Evolutionary conservation across 1,284 basidiomycete species (phyloP).

Genomic region (Ceratobasidium sp.): DNA sequence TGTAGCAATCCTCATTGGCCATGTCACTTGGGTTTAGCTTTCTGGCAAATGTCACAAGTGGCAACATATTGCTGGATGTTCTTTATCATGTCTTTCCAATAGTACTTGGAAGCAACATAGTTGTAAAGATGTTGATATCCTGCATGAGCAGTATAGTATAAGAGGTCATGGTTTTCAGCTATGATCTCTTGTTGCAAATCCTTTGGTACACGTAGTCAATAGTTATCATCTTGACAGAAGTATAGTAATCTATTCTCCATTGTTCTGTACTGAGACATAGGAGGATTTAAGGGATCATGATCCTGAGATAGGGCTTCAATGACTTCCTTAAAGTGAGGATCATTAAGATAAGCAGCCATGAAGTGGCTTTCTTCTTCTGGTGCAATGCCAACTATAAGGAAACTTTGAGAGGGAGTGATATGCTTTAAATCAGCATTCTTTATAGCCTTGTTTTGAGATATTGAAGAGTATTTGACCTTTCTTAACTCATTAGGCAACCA

Average conservation of each 20-base stretch:
- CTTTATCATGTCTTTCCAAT: constrained; percentile 51
- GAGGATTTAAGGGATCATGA: constrained; percentile 1
- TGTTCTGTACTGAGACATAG: constrained; percentile 42
- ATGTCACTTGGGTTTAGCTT: constrained; percentile 50
- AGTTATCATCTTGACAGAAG: constrained; percentile 46
- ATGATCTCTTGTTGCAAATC: constrained; percentile 44
- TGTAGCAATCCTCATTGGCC: constrained; percentile 50
- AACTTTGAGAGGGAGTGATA: no score
- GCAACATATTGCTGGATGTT: constrained; percentile 47
- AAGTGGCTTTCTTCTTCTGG: not conserved
- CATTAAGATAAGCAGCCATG: constrained; percentile 8
- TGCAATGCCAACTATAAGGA: no score
- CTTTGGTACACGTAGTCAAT: constrained; percentile 47
- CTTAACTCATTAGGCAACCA: not conserved
- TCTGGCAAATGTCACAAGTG: constrained; percentile 54
- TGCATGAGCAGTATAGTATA: constrained; percentile 49
- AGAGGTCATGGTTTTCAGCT: constrained; percentile 47
- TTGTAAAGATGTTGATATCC: constrained; percentile 48
- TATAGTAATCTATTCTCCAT: constrained; percentile 46
- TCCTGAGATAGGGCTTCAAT: not conserved
- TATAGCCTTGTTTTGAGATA: not conserved
- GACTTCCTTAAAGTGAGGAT: constrained; percentile 15
- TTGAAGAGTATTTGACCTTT: not conserved
- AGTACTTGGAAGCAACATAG: constrained; percentile 46
- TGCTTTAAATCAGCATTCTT: not conserved